Evolutionary conservation across 2,329 filamentous ascomycete genomes (phyloP).

Genomic region (Alternaria sp.): DNA sequence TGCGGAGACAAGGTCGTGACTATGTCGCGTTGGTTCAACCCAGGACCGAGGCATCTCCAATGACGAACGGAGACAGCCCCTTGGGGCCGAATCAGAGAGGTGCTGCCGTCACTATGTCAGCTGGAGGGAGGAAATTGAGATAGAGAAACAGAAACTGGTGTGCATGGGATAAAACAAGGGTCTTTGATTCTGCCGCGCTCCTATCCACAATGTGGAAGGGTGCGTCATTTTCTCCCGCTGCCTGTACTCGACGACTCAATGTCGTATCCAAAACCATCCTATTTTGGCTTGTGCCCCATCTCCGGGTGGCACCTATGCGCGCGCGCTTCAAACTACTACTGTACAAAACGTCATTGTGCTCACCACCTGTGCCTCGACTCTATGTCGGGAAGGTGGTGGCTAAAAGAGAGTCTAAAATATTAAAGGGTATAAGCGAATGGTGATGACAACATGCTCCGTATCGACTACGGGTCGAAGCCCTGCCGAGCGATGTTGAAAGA

Average conservation of each 20-base stretch:
- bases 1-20: constrained; percentile 21
- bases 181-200: constrained; percentile 36
- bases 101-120: constrained; percentile 22
- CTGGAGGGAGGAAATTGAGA: background rate
- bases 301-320: constrained; percentile 11
- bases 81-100: constrained; percentile 10
- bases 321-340: constrained; percentile 34
- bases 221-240: constrained; percentile 39
- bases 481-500: constrained; percentile 28
- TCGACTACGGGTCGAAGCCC: constrained; percentile 27
- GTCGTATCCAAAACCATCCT: constrained; percentile 23
- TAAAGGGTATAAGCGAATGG: constrained; percentile 49
- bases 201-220: constrained; percentile 27
- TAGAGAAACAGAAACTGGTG: constrained; percentile 4
- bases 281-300: constrained; percentile 13
- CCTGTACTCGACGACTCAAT: constrained; percentile 21
- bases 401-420: constrained; percentile 51
- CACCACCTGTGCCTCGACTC: constrained; percentile 17
- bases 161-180: constrained; percentile 21
- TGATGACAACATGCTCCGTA: constrained; percentile 39
- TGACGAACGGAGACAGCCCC: constrained; percentile 16
- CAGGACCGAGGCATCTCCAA: constrained; percentile 9
- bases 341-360: constrained; percentile 47
- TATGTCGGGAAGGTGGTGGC: constrained; percentile 27
- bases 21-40: constrained; percentile 10